Base-by-base conservation (phyloP, 331 rosid species). In the Pyrus hybrid region DNA sequence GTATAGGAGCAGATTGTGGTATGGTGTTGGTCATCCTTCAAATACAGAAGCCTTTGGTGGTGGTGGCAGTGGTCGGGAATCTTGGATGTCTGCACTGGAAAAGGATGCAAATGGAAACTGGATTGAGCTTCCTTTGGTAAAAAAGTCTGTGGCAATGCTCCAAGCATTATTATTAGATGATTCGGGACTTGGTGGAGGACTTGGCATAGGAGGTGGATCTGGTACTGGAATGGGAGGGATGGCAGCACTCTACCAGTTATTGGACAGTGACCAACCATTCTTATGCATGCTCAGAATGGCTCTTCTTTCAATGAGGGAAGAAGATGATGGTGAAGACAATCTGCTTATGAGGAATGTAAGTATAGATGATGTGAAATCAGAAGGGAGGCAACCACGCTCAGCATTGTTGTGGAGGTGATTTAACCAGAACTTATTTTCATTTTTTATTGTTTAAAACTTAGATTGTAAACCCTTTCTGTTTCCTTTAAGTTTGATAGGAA, bases 221-320 rank as follows among this genome's bases (percentile, higher is more conserved):
- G 99, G 99, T 77, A 95, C 99, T 43, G 99, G 99, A 80, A 95
- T 95, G 99, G 99, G 99, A 79, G 99, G 97, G 20, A 90, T 95
- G 99, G 62, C 96, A 71, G 91, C 93, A 47, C 90, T 95, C 61
- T 95, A 88, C 89, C 97, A 95, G 83, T 83, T 95, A 76, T 85
- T 95, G 86, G 99, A 95, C 83, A 95, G 99, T 84, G 99, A 95
- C 76, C 99, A 95, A 68, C 99, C 99, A 76, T 95, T 95, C 87
- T 80, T 95, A 77, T 92, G 99, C 85, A 95, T 95, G 97, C 98
- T 95, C 71, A 86, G 99, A 79, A 95, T 95, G 98, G 90, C 93
- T 76, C 99, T 95, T 80, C 91, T 95, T 62, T 95, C 93, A 3
- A 88, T 92, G 93, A 90, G 99, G 92, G 99, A 95, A 88, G 97